Evolutionary conservation across 2,329 filamentous ascomycete species (phyloP), one percentile per base, ranked within the genome.

Genomic region (Penicillium sp.): DNA sequence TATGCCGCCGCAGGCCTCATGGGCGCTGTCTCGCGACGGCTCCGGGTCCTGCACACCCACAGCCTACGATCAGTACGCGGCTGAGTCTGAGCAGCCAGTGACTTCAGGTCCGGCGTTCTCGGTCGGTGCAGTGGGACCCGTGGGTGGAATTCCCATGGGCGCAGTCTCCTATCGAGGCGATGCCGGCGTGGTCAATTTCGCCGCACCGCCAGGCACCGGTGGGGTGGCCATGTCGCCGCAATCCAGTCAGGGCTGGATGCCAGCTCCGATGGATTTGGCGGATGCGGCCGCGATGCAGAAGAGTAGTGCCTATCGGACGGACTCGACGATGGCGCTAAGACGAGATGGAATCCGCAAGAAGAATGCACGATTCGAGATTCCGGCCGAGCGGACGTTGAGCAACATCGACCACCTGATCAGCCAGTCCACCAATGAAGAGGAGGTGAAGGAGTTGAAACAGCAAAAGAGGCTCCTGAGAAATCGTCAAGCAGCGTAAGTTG

Each of bases 391-490:
- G 53, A 97, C 90, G 64, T 81, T 98, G 59, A 84, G 81, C 76
- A 97, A 94, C 73, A 97, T 98, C 71, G 93, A 98, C 69, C 80
- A 88, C 52, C 79, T 97, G 64, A 97, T 98, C 70, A 79, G 85
- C 45, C 84, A 88, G 71, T 91, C 89, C 33, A 70, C 60, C 42
- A 89, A 82, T 47, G 91, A 97, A 64, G 84, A 93, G 57, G 86
- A 95, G 75, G 87, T 95, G 75, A 97, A 95, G 78, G 90, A 97
- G 74, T 79, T 98, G 63, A 98, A 98, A 81, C 90, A 95, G 69
- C 93, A 96, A 72, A 97, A 97, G 78, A 85, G 93, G 52, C 77
- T 98, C 53, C 77, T 98, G 54, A 82, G 93, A 64, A 98, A 98
- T 73, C 84, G 93, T 64, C 91, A 97, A 75, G 93, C 93, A 72